phyloP scores from a whole-genome alignment of 225 moss, liverwort and hornwort genomes.

The Sphagnum tenellum region DNA sequence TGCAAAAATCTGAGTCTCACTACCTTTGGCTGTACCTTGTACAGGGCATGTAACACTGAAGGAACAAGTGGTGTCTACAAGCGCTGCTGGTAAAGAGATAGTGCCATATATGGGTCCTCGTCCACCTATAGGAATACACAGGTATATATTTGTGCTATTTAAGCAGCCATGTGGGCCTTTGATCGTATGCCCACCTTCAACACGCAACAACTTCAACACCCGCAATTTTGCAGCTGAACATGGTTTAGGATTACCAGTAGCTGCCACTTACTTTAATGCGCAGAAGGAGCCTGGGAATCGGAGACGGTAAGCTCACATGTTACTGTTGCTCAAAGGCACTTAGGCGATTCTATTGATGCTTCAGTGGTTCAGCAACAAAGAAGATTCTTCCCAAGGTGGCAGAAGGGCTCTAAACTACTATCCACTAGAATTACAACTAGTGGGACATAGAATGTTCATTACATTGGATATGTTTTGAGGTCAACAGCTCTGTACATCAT shows the following conservation, averaged over 20 bases:
- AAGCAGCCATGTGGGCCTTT: constrained; percentile 58
- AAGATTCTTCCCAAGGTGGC: not conserved
- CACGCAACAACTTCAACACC: constrained; percentile 74
- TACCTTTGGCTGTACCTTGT: too few relatives aligned
- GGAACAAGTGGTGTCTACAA: constrained; percentile 5
- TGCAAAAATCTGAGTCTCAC: too few relatives aligned
- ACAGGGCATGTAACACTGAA: constrained; percentile 3
- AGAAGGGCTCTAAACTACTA: not conserved
- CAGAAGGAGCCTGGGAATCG: constrained; percentile 87
- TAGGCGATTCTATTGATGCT: too few relatives aligned
- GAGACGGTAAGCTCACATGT: constrained; percentile 36
- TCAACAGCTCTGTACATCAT: not conserved
- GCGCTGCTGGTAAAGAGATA: constrained; percentile 44
- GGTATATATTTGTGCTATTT: constrained; percentile 77
- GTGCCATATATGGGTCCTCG: constrained; percentile 78
- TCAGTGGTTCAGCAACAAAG: not conserved
- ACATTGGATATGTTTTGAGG: not conserved
- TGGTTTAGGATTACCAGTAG: constrained; percentile 74
- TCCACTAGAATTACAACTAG: not conserved
- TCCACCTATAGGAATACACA: constrained; percentile 91
- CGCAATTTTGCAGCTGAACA: constrained; percentile 61
- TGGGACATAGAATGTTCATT: not conserved
- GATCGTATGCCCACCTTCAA: constrained; percentile 40
- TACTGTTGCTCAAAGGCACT: too few relatives aligned
- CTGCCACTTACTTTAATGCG: constrained; percentile 87